Evolutionary conservation across 108 stramenopile genomes (phyloP), one percentile per base, ranked within the genome.

Genomic region (Bacterosira constricta): DNA sequence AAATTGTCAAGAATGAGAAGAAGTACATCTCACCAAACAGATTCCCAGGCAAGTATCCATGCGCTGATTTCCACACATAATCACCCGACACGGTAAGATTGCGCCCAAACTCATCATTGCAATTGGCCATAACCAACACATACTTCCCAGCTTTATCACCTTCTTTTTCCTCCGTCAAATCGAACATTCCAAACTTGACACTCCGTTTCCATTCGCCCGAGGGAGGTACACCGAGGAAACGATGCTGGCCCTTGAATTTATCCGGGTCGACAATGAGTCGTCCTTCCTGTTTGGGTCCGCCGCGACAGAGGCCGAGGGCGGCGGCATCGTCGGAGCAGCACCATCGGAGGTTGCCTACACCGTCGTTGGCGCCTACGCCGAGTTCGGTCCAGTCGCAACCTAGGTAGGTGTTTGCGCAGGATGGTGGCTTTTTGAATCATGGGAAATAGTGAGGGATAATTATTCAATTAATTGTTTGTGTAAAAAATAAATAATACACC

Each of bases 11-110:
- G 20, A 68, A 21, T 4, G 65, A 73, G 57, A 83, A 88, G 55
- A 92, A 95, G 66, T 92, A 88, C 93, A 91, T 89, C 27, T 90
- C 81, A 13, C 88, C 93, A 65, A 87, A 95, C 17, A 92, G 52
- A 65, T 92, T 84, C 15, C 93, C 93, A 6, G 93, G 93, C n/a
- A 95, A 73, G 27, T 89, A 95, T 53, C 93, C 93, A 71, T 88
- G 86, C 27, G 51, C 65, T 29, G 89, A 90, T 52, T 79, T 86
- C 86, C 86, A 92, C 6, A 79, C 61, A 32, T 89, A 89, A 30
- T 81, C 39, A 13, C 93, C 93, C 34, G 81, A 58, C 5, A 92
- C 83, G 15, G 79, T 68, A 12, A 92, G 57, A 51, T 73, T 56
- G 38, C 93, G 56, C 36, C 93, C 93, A 17, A 72, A 75, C 3